Evolutionary conservation across 2,329 filamentous ascomycete genomes (phyloP).

Genomic region (Diplodia intermedia): DNA sequence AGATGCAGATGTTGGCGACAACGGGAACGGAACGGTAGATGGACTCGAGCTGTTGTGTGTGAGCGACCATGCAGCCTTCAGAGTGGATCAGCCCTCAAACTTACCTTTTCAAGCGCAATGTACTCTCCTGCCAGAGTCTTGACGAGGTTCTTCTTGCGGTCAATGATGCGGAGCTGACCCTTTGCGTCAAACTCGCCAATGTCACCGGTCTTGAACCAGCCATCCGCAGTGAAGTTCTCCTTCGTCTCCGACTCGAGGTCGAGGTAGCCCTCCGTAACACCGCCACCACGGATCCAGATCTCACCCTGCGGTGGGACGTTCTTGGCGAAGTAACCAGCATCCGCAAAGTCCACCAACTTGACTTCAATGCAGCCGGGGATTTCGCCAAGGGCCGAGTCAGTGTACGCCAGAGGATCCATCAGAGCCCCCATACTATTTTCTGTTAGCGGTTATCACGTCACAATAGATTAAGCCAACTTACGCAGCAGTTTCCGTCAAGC

Average conservation of each 20-base stretch:
- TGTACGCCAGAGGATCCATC: constrained; percentile 85
- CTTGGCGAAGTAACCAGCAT: constrained; percentile 82
- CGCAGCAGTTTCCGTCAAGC: constrained; percentile 89
- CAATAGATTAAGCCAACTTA: constrained; percentile 34
- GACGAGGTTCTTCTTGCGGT: constrained; percentile 97
- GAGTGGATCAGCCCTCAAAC: not conserved
- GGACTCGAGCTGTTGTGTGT: constrained; percentile 72
- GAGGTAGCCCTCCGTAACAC: constrained; percentile 80
- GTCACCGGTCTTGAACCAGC: constrained; percentile 97
- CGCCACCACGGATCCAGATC: constrained; percentile 82
- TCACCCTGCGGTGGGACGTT: constrained; percentile 85
- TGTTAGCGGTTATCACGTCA: constrained; percentile 12
- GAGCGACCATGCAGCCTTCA: not conserved
- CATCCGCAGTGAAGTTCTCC: constrained; percentile 78
- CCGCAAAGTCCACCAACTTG: constrained; percentile 89
- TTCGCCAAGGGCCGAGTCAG: constrained; percentile 76
- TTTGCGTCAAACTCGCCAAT: constrained; percentile 86
- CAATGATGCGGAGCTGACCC: constrained; percentile 85
- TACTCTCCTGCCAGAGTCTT: constrained; percentile 97
- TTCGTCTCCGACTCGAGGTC: constrained; percentile 84
- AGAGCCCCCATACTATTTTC: constrained; percentile 69
- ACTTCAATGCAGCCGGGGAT: constrained; percentile 79
- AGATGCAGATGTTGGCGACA: constrained; percentile 86
- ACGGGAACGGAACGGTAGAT: constrained; percentile 82
- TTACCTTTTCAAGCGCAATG: constrained; percentile 84